Evolutionary conservation across 2,329 filamentous ascomycete genomes (phyloP).

Genomic region (Gaeumannomyces tritici): DNA sequence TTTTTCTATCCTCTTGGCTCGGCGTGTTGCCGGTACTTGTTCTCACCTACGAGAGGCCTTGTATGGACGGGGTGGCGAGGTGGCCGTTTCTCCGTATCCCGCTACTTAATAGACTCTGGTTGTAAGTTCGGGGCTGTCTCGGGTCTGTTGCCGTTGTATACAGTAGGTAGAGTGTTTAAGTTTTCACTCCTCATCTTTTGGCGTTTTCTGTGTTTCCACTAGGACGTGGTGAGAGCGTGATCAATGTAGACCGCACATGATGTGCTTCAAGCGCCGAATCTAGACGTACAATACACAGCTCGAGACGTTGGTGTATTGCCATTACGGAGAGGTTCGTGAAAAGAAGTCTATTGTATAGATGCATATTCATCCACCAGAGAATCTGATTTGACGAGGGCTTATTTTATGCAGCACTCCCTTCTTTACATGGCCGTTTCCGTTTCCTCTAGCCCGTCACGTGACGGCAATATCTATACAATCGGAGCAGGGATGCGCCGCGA

Average conservation of each 20-base stretch:
- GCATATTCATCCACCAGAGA: background rate
- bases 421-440: background rate
- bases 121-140: background rate
- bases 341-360: constrained; percentile 3
- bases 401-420: background rate
- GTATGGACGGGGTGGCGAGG: no score
- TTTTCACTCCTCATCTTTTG: no score
- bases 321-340: background rate
- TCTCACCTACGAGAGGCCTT: background rate
- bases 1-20: no score
- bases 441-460: background rate
- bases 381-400: background rate
- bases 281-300: background rate
- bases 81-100: background rate
- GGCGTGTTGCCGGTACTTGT: background rate
- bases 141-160: background rate
- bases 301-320: background rate
- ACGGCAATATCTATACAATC: background rate
- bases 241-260: no score
- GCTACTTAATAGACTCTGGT: constrained; percentile 3
- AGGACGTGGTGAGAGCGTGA: no score
- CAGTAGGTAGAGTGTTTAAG: no score
- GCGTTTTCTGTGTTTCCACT: no score
- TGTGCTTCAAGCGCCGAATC: background rate
- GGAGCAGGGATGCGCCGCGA: background rate